Evolutionary conservation across 257 asterid species (phyloP), one percentile per base, ranked within the genome.

Genomic region (Nicotiana tabacum): DNA sequence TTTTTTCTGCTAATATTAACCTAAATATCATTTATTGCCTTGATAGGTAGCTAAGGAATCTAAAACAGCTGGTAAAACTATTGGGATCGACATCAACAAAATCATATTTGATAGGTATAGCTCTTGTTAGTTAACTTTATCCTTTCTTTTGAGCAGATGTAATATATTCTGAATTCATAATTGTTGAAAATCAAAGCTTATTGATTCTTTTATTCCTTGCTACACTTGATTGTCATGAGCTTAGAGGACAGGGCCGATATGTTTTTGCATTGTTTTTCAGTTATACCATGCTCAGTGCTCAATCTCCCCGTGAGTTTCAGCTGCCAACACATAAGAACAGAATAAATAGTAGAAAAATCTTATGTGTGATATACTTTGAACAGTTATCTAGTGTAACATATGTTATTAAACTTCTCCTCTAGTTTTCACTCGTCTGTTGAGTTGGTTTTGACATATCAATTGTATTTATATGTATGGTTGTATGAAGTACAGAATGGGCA

Each of bases 141-240:
- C 21, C 21, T 21, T 21, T 21, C 21, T 21, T 21, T 21, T 21
- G 21, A 21, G 21, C 80, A 27, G 46, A 9, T 76, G 80, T 76
- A 76, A 76, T 76, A 51, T 76, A 76, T 76, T 27, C 64, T 51
- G 80, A 13, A 76, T 51, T 76, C 48, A 27, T 76, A 51, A 51
- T 62, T 29, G 79, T 48, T 51, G 65, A 15, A 76, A 76, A 62
- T 76, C 29, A 74, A 12, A 74, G 62, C 79, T 51, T 51, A 76
- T 76, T 48, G 64, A 76, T 76, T 76, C 80, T 48, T 51, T 76
- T 27, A 39, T 74, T 74, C 51, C 27, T 46, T 74, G 24, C 16
- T 51, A 74, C 37, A 27, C 64, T 74, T 74, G 43, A 9, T 76
- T 51, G 46, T 16, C 65, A 27, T 76, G 46, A 70, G 78, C 78